These are phyloP conservation scores for Antitrichia curtipendula DNA, from an alignment of 225 moss, liverwort and hornwort species.

Conservation along the genomic window DNA sequence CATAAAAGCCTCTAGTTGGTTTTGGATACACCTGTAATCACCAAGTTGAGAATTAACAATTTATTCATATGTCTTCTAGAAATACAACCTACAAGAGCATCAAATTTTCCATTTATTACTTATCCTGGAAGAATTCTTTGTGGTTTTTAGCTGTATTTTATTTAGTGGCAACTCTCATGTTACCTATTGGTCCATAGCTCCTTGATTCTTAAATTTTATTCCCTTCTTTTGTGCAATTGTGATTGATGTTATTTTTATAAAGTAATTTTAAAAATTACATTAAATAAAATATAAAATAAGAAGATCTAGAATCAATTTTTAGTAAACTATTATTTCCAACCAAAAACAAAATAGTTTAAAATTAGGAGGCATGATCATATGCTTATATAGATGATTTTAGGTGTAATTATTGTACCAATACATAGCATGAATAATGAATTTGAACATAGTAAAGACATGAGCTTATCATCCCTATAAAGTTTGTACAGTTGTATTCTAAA, in stretches of 20 bases:
- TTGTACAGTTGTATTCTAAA: no score
- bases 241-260: background rate
- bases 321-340: background rate
- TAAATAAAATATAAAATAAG: background rate
- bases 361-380: no score
- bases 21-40: background rate
- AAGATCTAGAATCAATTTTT: background rate
- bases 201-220: no score
- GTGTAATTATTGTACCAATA: background rate
- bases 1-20: no score
- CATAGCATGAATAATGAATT: no score
- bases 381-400: background rate
- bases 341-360: background rate
- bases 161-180: background rate
- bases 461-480: no score
- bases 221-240: fast-evolving
- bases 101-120: background rate
- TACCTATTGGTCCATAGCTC: no score
- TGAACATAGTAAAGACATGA: background rate
- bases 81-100: background rate
- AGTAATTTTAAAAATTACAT: background rate
- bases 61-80: background rate
- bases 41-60: background rate
- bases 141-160: background rate
- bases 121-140: background rate